phyloP scores from a whole-genome alignment of 2,329 filamentous ascomycete genomes.

The Ophiostoma perfectum region DNA sequence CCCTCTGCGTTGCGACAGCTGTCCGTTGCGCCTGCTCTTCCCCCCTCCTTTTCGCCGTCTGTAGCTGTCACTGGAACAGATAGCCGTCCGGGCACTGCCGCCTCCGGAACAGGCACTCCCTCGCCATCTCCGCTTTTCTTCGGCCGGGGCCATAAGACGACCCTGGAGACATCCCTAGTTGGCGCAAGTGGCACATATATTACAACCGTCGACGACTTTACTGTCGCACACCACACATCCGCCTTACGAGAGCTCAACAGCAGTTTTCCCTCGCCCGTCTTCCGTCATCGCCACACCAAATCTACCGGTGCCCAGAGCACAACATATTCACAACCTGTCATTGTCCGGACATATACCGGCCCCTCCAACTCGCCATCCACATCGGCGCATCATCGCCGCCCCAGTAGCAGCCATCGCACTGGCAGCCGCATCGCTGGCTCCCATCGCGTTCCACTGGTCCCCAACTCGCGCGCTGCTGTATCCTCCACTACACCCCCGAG shows the following conservation, averaged over 20 bases:
- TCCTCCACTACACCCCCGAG: slow-evolving; percentile 19
- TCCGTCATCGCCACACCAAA: slow-evolving; percentile 51
- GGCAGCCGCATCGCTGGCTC: slow-evolving; percentile 28
- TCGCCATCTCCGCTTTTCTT: slow-evolving; percentile 46
- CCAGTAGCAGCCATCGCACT: slow-evolving; percentile 32
- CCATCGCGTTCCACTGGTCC: slow-evolving; percentile 30
- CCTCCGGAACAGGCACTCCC: slow-evolving; percentile 28
- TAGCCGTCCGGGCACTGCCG: background rate
- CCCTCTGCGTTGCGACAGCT: no score
- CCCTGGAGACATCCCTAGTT: slow-evolving; percentile 43
- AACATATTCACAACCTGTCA: slow-evolving; percentile 60
- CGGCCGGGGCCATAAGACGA: slow-evolving; percentile 40
- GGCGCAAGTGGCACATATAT: slow-evolving; percentile 52
- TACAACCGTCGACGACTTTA: slow-evolving; percentile 49
- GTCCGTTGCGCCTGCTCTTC: background rate
- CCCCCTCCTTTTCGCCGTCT: background rate
- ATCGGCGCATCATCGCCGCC: slow-evolving; percentile 28
- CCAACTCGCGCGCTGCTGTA: slow-evolving; percentile 18
- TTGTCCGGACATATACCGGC: slow-evolving; percentile 59
- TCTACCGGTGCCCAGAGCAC: slow-evolving; percentile 51
- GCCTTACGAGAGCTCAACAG: slow-evolving; percentile 56
- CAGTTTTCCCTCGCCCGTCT: slow-evolving; percentile 45
- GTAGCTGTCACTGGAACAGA: background rate
- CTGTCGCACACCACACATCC: slow-evolving; percentile 52
- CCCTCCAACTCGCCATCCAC: slow-evolving; percentile 32